Percentiles rank a stretch among this genome's conserved stretches.
Evolutionary conservation across 768 basidiomycete species (phyloP).

Genomic region (Termitomyces sp.): DNA sequence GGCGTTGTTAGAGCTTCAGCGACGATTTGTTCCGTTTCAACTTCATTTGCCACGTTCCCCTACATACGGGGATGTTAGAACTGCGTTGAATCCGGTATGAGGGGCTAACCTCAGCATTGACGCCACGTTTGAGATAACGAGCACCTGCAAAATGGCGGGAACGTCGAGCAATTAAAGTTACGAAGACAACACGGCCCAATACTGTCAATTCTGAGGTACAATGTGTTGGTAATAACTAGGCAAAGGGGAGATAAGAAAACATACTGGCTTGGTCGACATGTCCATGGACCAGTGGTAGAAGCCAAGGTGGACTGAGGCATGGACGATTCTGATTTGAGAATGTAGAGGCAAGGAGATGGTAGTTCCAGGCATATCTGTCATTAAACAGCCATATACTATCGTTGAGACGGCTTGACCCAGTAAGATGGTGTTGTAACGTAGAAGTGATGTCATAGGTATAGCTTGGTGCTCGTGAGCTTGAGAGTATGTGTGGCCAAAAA

Average conservation of each 20-base stretch:
- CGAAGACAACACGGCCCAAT: constrained; percentile 83
- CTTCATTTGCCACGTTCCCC: constrained; percentile 99
- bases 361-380: constrained; percentile 94
- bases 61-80: constrained; percentile 23
- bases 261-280: constrained; percentile 98
- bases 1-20: constrained; percentile 86
- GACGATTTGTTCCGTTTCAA: constrained; percentile 97
- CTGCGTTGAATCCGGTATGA: neutral
- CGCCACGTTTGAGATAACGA: constrained; percentile 89
- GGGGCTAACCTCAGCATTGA: constrained; percentile 75
- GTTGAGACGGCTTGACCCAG: constrained; percentile 42
- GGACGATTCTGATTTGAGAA: constrained; percentile 42
- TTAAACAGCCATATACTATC: constrained; percentile 64
- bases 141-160: constrained; percentile 96
- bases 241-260: constrained; percentile 21
- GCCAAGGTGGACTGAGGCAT: constrained; percentile 66
- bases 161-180: constrained; percentile 91
- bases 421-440: constrained; percentile 90
- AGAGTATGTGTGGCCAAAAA: neutral
- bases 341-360: constrained; percentile 71
- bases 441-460: constrained; percentile 97
- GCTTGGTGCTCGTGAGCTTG: constrained; percentile 34
- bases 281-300: constrained; percentile 89
- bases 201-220: constrained; percentile 72
- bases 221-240: neutral